Evolutionary conservation across 306 rosid species (phyloP).

Genomic region (Sesbania bispinosa): DNA sequence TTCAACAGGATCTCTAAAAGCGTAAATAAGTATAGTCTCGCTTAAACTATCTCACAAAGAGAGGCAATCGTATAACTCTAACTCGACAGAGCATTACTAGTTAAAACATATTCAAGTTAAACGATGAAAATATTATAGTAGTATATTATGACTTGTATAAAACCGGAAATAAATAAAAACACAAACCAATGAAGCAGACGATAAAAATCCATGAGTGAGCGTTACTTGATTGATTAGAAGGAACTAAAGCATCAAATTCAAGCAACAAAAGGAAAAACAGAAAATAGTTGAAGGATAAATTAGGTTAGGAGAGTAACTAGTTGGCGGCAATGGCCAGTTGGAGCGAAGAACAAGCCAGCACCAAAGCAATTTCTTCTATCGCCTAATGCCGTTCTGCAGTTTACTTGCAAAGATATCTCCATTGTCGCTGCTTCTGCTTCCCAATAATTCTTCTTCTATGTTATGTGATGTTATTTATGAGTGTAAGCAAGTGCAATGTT

Average conservation of each 20-base stretch:
- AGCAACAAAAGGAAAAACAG: background rate
- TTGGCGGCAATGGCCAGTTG: slow-evolving; percentile 1
- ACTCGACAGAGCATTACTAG: too few species aligned
- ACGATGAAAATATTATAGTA: too few species aligned
- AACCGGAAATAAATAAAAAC: too few species aligned
- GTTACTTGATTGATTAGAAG: background rate
- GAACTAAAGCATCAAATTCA: too few species aligned
- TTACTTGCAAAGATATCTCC: slow-evolving; percentile 54
- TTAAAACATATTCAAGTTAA: too few species aligned
- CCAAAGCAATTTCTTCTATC: slow-evolving; percentile 28
- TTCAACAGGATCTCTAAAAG: too few species aligned
- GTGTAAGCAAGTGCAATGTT: background rate
- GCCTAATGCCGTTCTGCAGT: slow-evolving; percentile 33
- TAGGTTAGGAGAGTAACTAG: slow-evolving; percentile 27
- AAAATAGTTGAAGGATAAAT: too few species aligned
- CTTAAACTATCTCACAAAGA: too few species aligned
- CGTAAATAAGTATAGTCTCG: too few species aligned
- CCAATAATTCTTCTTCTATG: slow-evolving; percentile 5
- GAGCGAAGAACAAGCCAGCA: slow-evolving; percentile 40
- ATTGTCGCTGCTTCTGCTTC: slow-evolving; percentile 16
- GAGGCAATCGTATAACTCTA: too few species aligned
- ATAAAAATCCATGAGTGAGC: background rate
- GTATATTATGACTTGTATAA: too few species aligned
- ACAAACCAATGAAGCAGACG: too few species aligned
- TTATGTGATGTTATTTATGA: background rate